Evolutionary conservation across 306 rosid species (phyloP).

Genomic region (Ormosia emarginata): DNA sequence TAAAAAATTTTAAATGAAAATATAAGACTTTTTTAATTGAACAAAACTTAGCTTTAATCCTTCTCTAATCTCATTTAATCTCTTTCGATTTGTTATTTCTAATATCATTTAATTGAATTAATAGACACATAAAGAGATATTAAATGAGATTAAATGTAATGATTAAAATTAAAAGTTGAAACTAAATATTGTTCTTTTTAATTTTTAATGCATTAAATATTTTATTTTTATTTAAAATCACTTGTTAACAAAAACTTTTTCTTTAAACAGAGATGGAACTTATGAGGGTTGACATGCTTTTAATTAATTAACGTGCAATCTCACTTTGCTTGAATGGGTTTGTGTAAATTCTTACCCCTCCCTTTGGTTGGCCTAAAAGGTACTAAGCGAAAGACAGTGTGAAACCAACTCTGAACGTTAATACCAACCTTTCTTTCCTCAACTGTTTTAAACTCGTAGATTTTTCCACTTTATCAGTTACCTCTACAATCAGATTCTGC

Average conservation of each 20-base stretch:
- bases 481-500: not conserved
- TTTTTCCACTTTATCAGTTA: conserved; percentile 32
- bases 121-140: too few relatives aligned
- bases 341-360: conserved; percentile 26
- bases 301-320: conserved; percentile 42
- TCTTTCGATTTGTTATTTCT: too few relatives aligned
- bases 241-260: not conserved
- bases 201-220: too few relatives aligned
- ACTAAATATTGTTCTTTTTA: too few relatives aligned
- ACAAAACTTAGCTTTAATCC: too few relatives aligned
- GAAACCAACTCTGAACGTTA: conserved; percentile 41
- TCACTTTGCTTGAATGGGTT: conserved; percentile 38
- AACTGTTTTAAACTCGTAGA: conserved; percentile 9
- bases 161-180: too few relatives aligned
- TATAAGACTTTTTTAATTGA: too few relatives aligned
- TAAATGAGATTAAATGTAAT: too few relatives aligned
- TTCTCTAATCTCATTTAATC: too few relatives aligned
- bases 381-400: conserved; percentile 33
- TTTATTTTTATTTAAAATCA: too few relatives aligned
- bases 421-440: conserved; percentile 35
- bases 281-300: conserved; percentile 47
- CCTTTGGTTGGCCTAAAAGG: conserved; percentile 31
- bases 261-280: conserved; percentile 24
- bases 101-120: too few relatives aligned
- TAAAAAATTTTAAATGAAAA: too few relatives aligned